Base-by-base conservation (phyloP, 768 basidiomycete genomes). In the Agrocybe praecox region DNA sequence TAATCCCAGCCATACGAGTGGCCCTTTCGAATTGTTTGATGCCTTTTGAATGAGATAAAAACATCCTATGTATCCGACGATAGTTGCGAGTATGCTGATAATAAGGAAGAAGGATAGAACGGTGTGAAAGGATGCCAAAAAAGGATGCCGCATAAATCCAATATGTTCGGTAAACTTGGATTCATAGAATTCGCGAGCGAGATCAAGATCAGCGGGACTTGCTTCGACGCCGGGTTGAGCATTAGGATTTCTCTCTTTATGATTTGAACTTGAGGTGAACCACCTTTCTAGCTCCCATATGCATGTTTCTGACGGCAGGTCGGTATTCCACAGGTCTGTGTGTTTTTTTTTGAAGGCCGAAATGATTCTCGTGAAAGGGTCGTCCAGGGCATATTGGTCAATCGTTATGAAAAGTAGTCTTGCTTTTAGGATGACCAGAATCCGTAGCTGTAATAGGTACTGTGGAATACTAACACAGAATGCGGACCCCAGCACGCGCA, bases 31-130 rank as follows among this genome's bases (percentile, higher is more conserved):
- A n/a, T n/a, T n/a, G n/a, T n/a, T 43, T 4, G 55, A 48, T 2
- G 36, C 24, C 14, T 59, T 48, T 23, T 56, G 50, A 18, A 60
- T 49, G 22, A 56, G 50, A 32, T 52, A 42, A 46, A 60, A 60
- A 32, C 54, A 60, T 10, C 59, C 59, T 2, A 60, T 46, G 29
- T 60, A 60, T 33, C 59, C 59, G n/a, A 29, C 50, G 1, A 60
- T 45, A 18, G 54, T 43, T n/a, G 34, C 12, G 43, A 53, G 15
- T 8, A 29, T 26, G 6, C 52, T 43, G 19, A 53, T 21, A 22
- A 44, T 32, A 19, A 53, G 34, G 10, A 53, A n/a, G n/a, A n/a
- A n/a, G n/a, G n/a, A n/a, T n/a, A n/a, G n/a, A n/a, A n/a, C n/a
- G n/a, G n/a, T n/a, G n/a, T n/a, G n/a, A n/a, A n/a, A 12, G 51